Evolutionary conservation across 345 rosid genomes (phyloP).

Genomic region (Bruguiera gymnorhiza): DNA sequence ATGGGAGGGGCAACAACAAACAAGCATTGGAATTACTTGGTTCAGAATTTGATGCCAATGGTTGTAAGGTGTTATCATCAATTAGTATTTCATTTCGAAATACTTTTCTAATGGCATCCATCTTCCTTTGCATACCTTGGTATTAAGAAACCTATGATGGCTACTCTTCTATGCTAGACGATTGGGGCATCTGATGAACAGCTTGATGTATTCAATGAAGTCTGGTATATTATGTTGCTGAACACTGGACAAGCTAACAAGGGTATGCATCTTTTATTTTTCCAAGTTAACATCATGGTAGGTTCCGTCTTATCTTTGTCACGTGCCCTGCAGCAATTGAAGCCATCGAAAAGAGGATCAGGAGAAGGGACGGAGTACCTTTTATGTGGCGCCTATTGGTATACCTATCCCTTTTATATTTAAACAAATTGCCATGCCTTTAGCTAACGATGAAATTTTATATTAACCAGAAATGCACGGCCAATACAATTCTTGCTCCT

Average conservation of each 20-base stretch:
- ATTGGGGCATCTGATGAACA: conserved; percentile 91
- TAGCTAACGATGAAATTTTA: neutral
- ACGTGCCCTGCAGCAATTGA: conserved; percentile 44
- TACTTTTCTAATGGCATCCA: neutral
- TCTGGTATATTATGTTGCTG: conserved; percentile 68
- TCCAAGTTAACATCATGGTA: neutral
- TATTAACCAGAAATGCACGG: no score
- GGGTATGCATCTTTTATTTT: conserved; percentile 38
- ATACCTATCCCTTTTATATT: conserved; percentile 14
- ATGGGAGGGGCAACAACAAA: conserved; percentile 51
- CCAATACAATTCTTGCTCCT: neutral
- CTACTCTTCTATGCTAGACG: conserved; percentile 34
- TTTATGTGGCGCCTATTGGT: conserved; percentile 88
- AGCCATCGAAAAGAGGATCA: conserved; percentile 51
- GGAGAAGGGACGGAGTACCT: conserved; percentile 63
- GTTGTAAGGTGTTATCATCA: conserved; percentile 53
- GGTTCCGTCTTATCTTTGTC: conserved; percentile 7
- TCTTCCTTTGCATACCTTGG: neutral
- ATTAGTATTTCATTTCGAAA: neutral
- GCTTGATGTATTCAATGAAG: conserved; percentile 83
- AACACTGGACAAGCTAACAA: conserved; percentile 51
- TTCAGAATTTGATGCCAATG: conserved; percentile 58
- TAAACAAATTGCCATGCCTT: neutral
- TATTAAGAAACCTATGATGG: neutral
- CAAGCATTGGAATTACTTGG: conserved; percentile 58